Base-by-base conservation (phyloP, 192 early-diverging fungal genomes). In the Backusella circina region DNA sequence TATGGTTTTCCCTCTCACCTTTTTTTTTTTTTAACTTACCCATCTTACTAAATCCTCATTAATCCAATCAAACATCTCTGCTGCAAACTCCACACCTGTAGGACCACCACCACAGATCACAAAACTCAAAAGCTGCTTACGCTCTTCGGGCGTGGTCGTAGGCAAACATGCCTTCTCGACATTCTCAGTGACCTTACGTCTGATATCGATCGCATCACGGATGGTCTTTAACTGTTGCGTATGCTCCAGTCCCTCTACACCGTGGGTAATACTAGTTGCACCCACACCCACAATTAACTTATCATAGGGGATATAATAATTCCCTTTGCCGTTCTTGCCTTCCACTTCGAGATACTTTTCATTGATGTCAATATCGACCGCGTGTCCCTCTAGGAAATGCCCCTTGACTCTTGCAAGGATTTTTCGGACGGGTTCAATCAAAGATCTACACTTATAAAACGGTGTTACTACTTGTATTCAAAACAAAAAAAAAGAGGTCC, bases 81-180 rank as follows among this genome's bases (percentile, higher is more conserved):
- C 88, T 1, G 91, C 90, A 76, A 91, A 90, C 77, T 92, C 93
- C 8, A 93, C 89, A 54, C 91, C 88, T 54, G 86, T 78, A 3
- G 87, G 91, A 70, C 93, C 93, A 33, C 93, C 93, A 33, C 93
- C 93, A 32, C 88, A 90, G 30, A 92, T 81, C 26, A 94, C 91
- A 82, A 94, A 93, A 54, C 85, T 87, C 32, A 94, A 83, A 5
- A 94, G 71, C 57, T 84, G 75, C 26, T 86, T 87, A 38, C 86
- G 75, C 70, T 94, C 91, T 30, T 88, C 85, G 2, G 86, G 84
- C 0, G 83, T 74, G 1, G 88, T 88, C 4, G 82, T 88, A 8
- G 93, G 93, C 65, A 91, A 70, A 37, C 82, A 80, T 12, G 91
- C 93, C 37, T 81, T 82, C 77, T 94, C 93, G 77, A 93, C 89